phyloP scores from a whole-genome alignment of 768 basidiomycete species.

The Filobasidium floriforme region DNA sequence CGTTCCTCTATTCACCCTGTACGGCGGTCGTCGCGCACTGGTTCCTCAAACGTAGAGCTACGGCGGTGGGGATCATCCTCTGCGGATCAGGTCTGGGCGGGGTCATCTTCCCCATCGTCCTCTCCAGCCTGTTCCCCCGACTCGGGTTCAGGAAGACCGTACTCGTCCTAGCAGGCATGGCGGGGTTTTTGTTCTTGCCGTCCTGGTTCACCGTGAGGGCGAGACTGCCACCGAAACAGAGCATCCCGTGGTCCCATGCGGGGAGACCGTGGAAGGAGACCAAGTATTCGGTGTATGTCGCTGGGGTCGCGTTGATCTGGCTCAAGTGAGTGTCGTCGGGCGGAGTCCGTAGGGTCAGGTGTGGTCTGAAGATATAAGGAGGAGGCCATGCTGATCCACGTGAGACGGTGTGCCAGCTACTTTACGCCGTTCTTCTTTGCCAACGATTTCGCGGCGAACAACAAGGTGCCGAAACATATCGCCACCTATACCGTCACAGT shows the following conservation, averaged over 20 bases:
- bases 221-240: slow-evolving; percentile 31
- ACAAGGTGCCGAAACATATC: slow-evolving; percentile 25
- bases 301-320: slow-evolving; percentile 34
- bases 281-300: slow-evolving; percentile 31
- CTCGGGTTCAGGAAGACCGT: slow-evolving; percentile 37
- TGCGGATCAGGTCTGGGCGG: slow-evolving; percentile 39
- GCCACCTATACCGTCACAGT: slow-evolving; percentile 35
- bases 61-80: slow-evolving; percentile 37
- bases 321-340: slow-evolving; percentile 30
- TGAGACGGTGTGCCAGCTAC: slow-evolving; percentile 23
- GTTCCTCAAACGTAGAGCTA: slow-evolving; percentile 36
- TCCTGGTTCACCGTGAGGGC: slow-evolving; percentile 39
- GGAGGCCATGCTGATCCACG: neutral
- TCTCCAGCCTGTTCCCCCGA: slow-evolving; percentile 29
- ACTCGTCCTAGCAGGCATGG: slow-evolving; percentile 37
- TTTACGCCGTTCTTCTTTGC: slow-evolving; percentile 40
- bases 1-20: slow-evolving; percentile 34
- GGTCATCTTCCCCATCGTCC: slow-evolving; percentile 40
- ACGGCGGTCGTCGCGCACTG: slow-evolving; percentile 40
- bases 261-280: slow-evolving; percentile 33
- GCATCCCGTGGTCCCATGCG: slow-evolving; percentile 30
- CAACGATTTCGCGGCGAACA: slow-evolving; percentile 29
- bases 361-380: too few relatives aligned
- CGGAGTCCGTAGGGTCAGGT: too few relatives aligned
- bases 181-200: slow-evolving; percentile 37